Evolutionary conservation across 2,329 filamentous ascomycete species (phyloP).

Genomic region (Thielaviopsis cerberus): DNA sequence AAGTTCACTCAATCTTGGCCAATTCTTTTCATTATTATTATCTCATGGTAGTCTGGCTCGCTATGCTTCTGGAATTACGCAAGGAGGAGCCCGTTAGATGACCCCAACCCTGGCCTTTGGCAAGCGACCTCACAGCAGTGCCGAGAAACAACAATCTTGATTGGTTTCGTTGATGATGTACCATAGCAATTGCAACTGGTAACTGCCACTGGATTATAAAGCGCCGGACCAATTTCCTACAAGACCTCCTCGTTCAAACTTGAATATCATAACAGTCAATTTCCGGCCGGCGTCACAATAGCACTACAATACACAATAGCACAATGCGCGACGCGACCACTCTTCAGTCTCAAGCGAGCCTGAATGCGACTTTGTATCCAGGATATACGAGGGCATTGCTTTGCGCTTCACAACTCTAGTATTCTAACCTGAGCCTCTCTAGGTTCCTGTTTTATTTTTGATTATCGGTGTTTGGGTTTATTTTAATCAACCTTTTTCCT

Average conservation of each 20-base stretch:
- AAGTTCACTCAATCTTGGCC: neutral
- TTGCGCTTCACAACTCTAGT: neutral
- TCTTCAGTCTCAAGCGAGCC: neutral
- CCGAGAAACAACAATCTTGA: neutral
- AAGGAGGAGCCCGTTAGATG: neutral
- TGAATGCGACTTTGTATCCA: neutral
- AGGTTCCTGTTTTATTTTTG: slow-evolving; percentile 5
- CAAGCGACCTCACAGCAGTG: neutral
- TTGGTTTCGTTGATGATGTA: neutral
- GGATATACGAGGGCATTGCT: neutral
- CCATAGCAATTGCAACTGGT: neutral
- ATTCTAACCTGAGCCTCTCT: neutral
- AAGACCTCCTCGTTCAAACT: neutral
- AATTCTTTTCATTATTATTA: neutral
- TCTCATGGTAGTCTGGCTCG: neutral
- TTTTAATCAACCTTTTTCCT: slow-evolving; percentile 4
- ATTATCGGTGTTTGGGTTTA: slow-evolving; percentile 7
- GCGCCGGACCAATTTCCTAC: neutral
- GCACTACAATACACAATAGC: neutral
- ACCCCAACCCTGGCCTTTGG: neutral
- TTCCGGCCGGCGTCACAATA: neutral
- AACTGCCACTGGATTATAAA: neutral
- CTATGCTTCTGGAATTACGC: neutral
- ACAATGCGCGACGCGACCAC: neutral
- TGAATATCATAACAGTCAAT: neutral